These are phyloP conservation scores for Sporisorium sorghi DNA, from an alignment of 1,284 basidiomycete genomes.

Conservation along the genomic window DNA sequence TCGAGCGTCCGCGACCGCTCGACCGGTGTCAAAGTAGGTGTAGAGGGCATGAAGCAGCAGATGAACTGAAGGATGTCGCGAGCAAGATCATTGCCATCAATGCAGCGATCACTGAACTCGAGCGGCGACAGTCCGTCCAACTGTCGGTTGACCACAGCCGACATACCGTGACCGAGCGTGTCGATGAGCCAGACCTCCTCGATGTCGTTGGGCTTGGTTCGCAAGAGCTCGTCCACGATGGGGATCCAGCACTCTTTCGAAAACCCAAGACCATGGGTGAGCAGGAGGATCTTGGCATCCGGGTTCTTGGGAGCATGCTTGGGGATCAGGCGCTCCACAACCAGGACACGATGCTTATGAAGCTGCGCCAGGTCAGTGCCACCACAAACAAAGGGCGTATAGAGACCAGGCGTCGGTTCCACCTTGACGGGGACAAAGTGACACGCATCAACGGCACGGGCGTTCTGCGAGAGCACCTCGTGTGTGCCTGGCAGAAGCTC, in stretches of 20 bases:
- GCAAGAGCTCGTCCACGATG: conserved; percentile 40
- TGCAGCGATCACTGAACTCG: conserved; percentile 48
- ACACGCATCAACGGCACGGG: conserved; percentile 43
- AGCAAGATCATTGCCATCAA: conserved; percentile 50
- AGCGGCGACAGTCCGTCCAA: conserved; percentile 38
- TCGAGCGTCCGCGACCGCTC: conserved; percentile 41
- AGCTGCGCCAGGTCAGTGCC: conserved; percentile 46
- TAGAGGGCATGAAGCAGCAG: conserved; percentile 50
- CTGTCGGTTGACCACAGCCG: conserved; percentile 46
- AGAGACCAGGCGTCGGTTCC: conserved; percentile 43
- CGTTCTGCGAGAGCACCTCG: conserved; percentile 44
- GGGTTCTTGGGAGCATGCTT: conserved; percentile 37
- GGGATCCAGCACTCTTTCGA: conserved; percentile 47
- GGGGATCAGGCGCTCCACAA: conserved; percentile 45
- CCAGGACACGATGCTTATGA: conserved; percentile 34
- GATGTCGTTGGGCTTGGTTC: conserved; percentile 36
- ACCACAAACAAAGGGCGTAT: conserved; percentile 42
- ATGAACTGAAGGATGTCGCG: conserved; percentile 49
- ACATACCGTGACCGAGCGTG: conserved; percentile 48
- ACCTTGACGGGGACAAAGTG: conserved; percentile 47
- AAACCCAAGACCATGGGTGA: conserved; percentile 46
- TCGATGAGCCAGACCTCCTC: conserved; percentile 53
- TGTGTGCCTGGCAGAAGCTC: conserved; percentile 46
- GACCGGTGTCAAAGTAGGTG: conserved; percentile 32
- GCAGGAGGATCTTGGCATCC: conserved; percentile 44